Base-by-base conservation (phyloP, 1,139 yeast genomes). In the Lodderomyces oxycetoniae region DNA sequence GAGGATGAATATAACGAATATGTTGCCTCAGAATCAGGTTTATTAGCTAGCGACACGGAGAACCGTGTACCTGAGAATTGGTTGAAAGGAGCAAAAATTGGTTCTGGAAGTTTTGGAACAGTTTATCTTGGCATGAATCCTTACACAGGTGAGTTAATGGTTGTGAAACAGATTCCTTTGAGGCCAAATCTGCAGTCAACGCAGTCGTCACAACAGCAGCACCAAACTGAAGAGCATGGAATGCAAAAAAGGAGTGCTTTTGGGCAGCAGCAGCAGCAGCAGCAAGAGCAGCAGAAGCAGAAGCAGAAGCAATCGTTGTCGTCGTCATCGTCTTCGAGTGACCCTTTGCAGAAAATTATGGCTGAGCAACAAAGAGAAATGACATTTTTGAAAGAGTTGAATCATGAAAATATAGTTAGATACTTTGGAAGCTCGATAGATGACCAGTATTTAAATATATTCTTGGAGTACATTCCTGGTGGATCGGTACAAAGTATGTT, bases 391-490 rank as follows among this genome's bases (percentile, higher is more conserved):
- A 77, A 84, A 47, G 93, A 81, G 37, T 62, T 91, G 40, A 83
- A 87, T 44, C 98, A 91, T 57, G 94, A 85, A 41, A 88, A 91
- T 52, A 88, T 91, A 40, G 98, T 91, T 6, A 75, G 95, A 38
- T 91, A 89, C 52, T 69, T 83, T 34, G 98, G 97, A 0, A 83
- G 95, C 12, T 77, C 86, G 2, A 77, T 82, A 11, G 88, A 85
- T 42, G 81, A 77, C 10, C 70, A 74, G 26, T 71, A 65, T 45
- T 59, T 89, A 41, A 89, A 88, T 52, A 88, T 91, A 43, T 91
- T 88, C 53, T 63, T 91, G 42, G 97, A 91, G 52, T 91, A 91
- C 53, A 95, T 91, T 23, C 96, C 97, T 2, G 98, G 98, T 41
- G 98, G 98, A 0, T 86, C 96, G 0, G 91, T 91, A 3, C 88